Evolutionary conservation across 2,329 filamentous ascomycete species (phyloP), one percentile per base, ranked within the genome.

Genomic region (Beauveria rudraprayagi): DNA sequence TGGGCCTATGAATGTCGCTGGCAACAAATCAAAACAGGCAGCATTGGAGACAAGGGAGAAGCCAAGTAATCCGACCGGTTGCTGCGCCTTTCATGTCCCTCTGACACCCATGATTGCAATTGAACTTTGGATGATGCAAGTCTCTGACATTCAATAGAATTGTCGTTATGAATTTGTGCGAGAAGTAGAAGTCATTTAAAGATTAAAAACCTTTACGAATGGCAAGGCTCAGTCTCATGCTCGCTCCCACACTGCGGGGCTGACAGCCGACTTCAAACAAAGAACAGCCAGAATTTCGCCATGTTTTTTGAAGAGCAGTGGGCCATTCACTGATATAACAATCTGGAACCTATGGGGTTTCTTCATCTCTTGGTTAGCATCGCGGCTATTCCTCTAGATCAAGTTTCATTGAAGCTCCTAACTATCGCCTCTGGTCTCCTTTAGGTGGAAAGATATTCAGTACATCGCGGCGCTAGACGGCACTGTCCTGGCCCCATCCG

Each of bases 61-160:
- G 19, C 61, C 63, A 3, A 44, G 34, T 3, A 62, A 60, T 37
- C 61, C 48, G 16, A 61, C 61, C 4, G 61, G 58, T 5, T 64
- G 62, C 22, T 51, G 61, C 26, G 63, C 43, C n/a, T 61, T 63
- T 16, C 56, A 46, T 16, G 28, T 61, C 5, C 52, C 17, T 14
- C 37, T 53, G 30, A 26, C 52, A 17, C 61, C 61, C 5, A 53
- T 64, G 48, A 54, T 56, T 48, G 47, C 26, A 1, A 48, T 53
- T 46, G 54, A 47, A 22, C 54, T 47, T 19, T 17, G n/a, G 16
- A 43, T 47, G 24, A n/a, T 48, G 55, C 19, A 48, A n/a, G 44
- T 17, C 46, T 9, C 2, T 40, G 3, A 3, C 28, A 10, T 52
- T 52, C 17, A 9, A 22, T 5, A 28, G 26, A 4, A 3, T 1